Evolutionary conservation across 495 filamentous ascomycete genomes (phyloP).

Genomic region (Geoglossum glabrum): DNA sequence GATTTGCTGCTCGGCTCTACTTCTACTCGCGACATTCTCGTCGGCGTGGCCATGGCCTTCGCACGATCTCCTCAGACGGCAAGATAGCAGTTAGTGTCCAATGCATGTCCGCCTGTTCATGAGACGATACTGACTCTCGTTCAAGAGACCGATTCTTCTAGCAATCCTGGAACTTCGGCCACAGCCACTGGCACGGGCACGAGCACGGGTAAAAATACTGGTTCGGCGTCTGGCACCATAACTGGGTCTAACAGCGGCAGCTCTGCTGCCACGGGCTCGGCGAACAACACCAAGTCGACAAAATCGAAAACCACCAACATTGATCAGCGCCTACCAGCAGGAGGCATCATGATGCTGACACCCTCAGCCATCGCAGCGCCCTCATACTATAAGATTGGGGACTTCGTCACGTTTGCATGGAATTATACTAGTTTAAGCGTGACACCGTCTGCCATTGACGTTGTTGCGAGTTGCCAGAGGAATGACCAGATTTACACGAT

Average conservation of each 20-base stretch:
- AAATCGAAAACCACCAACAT: slow-evolving; percentile 18
- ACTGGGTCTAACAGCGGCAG: slow-evolving; percentile 9
- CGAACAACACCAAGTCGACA: slow-evolving; percentile 16
- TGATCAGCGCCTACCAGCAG: slow-evolving; percentile 35
- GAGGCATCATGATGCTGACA: slow-evolving; percentile 65
- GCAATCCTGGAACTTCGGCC: not conserved
- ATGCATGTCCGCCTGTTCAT: slow-evolving; percentile 1
- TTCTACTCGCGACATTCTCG: slow-evolving; percentile 27
- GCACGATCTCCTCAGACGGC: slow-evolving; percentile 11
- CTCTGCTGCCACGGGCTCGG: slow-evolving; percentile 12
- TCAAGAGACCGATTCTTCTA: not conserved
- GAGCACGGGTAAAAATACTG: not conserved
- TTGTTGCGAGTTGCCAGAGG: slow-evolving; percentile 56
- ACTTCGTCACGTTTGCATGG: slow-evolving; percentile 73
- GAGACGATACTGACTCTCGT: slow-evolving; percentile 7
- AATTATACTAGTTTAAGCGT: slow-evolving; percentile 80
- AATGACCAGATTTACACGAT: slow-evolving; percentile 48
- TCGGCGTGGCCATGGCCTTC: slow-evolving; percentile 31
- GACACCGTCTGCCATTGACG: slow-evolving; percentile 58
- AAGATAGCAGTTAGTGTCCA: slow-evolving; percentile 6
- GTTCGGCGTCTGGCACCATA: slow-evolving; percentile 8
- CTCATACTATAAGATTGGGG: slow-evolving; percentile 75
- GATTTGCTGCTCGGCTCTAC: slow-evolving; percentile 9
- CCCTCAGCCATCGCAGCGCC: slow-evolving; percentile 36
- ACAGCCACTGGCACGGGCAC: not conserved